Evolutionary conservation across 1,284 basidiomycete genomes (phyloP), one percentile per base, ranked within the genome.

Genomic region (Cutaneotrichosporon spelunceum): DNA sequence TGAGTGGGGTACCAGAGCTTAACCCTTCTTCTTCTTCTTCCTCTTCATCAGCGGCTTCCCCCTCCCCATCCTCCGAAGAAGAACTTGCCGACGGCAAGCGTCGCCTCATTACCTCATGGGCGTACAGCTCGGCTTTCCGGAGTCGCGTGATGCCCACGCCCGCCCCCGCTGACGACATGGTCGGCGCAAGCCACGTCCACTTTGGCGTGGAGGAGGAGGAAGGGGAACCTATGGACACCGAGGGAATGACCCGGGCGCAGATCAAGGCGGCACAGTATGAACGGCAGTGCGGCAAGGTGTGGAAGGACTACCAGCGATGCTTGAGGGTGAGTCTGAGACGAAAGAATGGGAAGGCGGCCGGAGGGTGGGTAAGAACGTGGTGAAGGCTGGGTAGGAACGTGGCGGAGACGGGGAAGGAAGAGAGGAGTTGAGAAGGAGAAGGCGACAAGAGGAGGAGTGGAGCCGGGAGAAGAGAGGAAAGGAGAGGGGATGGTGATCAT

Each of bases 241-340:
- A 52, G 36, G 73, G 71, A 48, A 76, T 74, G 69, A 76, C 66
- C 47, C 64, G 72, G 59, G 70, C 71, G 6, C 72, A 71, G 66
- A 66, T 73, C 58, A 81, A 79, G 71, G 90, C 89, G 9, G 86
- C 87, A 50, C 88, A 92, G 73, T 93, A 92, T 73, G 88, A 94
- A 68, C 77, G 82, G 52, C 87, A 87, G 50, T 96, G 93, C 69
- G 93, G 91, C 4, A 83, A 82, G 67, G 78, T 90, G 11, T 96
- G 92, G 88, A 78, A 82, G 39, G 83, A 84, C 66, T 96, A 96
- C 77, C 86, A 86, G 66, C 79, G 80, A 3, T 96, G 93, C 75
- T 84, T 96, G 21, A 87, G 88, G 81, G 88, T 88, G 62, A 66
- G 81, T 75, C 23, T 6, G 9, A n/a, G 24, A 45, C 27, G 34